Base-by-base conservation (phyloP, 345 rosid species). In the Bruguiera gymnorhiza region DNA sequence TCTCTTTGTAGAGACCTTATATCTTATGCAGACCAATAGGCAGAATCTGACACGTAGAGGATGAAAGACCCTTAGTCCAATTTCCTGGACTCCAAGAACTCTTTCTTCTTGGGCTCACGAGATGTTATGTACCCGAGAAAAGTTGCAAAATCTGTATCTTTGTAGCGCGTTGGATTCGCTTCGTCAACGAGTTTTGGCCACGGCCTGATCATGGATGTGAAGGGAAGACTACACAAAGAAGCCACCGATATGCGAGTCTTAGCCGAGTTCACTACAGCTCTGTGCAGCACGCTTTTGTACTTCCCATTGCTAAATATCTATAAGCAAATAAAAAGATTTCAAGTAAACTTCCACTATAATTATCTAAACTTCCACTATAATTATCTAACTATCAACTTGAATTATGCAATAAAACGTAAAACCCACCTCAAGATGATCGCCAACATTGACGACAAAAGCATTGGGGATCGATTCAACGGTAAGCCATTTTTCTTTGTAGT, bases 231-330 rank as follows among this genome's bases (percentile, higher is more conserved):
- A 36, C 88, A 94, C 59, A 93, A 77, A 1, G 92, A 82, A 0
- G 98, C 96, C 69, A 93, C 96, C 0, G 98, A 93, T 29, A 89
- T 79, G 2, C 98, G 82, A 31, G 84, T 74, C 70, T 79, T 76
- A 5, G 58, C 37, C 0, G 92, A 76, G 60, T 93, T 93, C 39
- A 87, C 94, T 15, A 83, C 62, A 7, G 91, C 97, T 54, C 97
- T 81, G 65, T 93, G 97, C 63, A 93, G 1, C 74, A 93, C 96
- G 66, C 98, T 93, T 70, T 84, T 90, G 83, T 89, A 93, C 65
- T 80, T 91, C 60, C 98, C 98, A 16, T 93, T 93, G 83, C 98
- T 91, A 78, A 84, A 90, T 70, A 93, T 90, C 98, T 81, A 52
- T 13, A 1, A 76, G 27, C 61, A 79, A 68, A 58, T 15, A 51